Percentiles rank a stretch among this genome's conserved stretches.
Evolutionary conservation across 257 asterid genomes (phyloP).

Genomic region (Schizonepeta tenuifolia): DNA sequence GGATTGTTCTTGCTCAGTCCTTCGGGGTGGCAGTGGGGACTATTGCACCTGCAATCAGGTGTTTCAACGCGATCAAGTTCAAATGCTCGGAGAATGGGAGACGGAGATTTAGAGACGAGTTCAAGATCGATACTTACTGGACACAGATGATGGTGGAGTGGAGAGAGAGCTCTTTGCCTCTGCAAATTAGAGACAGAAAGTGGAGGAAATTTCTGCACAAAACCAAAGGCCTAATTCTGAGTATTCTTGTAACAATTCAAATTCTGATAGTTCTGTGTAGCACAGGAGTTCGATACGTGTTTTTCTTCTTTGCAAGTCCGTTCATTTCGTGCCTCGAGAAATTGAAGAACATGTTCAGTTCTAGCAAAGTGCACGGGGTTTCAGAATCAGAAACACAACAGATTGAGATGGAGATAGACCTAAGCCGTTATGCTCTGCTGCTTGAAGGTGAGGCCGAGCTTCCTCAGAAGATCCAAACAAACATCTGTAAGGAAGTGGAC

Average conservation of each 20-base stretch:
- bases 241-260: constrained; percentile 37
- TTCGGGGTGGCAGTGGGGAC: constrained; percentile 42
- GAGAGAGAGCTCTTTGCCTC: constrained; percentile 42
- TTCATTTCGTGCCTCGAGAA: not conserved
- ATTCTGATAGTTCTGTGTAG: constrained; percentile 32
- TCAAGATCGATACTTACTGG: constrained; percentile 39
- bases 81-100: constrained; percentile 7
- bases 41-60: constrained; percentile 40
- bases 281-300: constrained; percentile 27
- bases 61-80: constrained; percentile 32
- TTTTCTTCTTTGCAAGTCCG: constrained; percentile 26
- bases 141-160: constrained; percentile 39
- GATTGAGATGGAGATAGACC: constrained; percentile 18
- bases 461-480: constrained; percentile 33
- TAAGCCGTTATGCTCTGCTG: constrained; percentile 40
- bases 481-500: constrained; percentile 30
- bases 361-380: constrained; percentile 28
- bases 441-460: constrained; percentile 48
- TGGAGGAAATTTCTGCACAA: constrained; percentile 31
- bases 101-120: constrained; percentile 9
- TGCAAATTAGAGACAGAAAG: constrained; percentile 27
- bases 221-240: constrained; percentile 26
- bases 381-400: constrained; percentile 10
- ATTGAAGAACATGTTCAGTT: not conserved
- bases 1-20: constrained; percentile 39